A percentile compares a stretch with the other conserved stretches of the same genome.
Conservation (phyloP, 2,329 filamentous ascomycete genomes). For the Leptographium flavum region DNA sequence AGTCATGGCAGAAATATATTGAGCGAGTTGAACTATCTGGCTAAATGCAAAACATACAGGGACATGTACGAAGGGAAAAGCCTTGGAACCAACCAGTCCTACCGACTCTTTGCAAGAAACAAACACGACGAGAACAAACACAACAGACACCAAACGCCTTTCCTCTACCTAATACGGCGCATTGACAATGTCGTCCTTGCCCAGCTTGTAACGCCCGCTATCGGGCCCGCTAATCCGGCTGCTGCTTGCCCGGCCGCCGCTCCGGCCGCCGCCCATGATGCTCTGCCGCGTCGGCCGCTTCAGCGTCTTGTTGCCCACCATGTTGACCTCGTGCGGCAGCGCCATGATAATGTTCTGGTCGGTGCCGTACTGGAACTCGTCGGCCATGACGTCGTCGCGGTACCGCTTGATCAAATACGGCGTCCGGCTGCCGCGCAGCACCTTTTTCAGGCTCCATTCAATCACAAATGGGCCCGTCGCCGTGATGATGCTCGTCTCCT, state of each 20-base stretch:
- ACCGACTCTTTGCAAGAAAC: too few relatives aligned
- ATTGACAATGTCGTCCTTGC: slow-evolving; percentile 73
- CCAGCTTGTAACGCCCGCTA: slow-evolving; percentile 56
- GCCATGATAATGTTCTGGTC: slow-evolving; percentile 98
- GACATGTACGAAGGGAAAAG: too few relatives aligned
- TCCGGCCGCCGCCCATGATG: slow-evolving; percentile 45
- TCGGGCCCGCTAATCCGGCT: slow-evolving; percentile 36
- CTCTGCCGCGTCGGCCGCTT: slow-evolving; percentile 86
- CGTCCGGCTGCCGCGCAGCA: slow-evolving; percentile 65
- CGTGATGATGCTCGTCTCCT: slow-evolving; percentile 91
- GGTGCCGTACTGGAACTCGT: slow-evolving; percentile 94
- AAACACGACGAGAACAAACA: background rate
- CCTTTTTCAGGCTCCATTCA: slow-evolving; percentile 89
- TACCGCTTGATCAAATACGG: slow-evolving; percentile 97
- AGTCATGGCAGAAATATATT: too few relatives aligned
- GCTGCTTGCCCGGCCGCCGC: slow-evolving; percentile 27
- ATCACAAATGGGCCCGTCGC: slow-evolving; percentile 94
- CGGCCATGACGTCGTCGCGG: slow-evolving; percentile 86
- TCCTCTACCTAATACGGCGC: slow-evolving; percentile 32
- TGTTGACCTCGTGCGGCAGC: slow-evolving; percentile 92
- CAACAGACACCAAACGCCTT: background rate
- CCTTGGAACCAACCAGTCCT: too few relatives aligned
- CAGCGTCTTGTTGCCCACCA: slow-evolving; percentile 78
- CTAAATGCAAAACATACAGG: too few relatives aligned
- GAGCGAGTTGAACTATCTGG: too few relatives aligned